Percentiles rank a stretch among this genome's conserved stretches.
phyloP scores from a whole-genome alignment of 2,329 filamentous ascomycete genomes.

The Blastomyces percursus region DNA sequence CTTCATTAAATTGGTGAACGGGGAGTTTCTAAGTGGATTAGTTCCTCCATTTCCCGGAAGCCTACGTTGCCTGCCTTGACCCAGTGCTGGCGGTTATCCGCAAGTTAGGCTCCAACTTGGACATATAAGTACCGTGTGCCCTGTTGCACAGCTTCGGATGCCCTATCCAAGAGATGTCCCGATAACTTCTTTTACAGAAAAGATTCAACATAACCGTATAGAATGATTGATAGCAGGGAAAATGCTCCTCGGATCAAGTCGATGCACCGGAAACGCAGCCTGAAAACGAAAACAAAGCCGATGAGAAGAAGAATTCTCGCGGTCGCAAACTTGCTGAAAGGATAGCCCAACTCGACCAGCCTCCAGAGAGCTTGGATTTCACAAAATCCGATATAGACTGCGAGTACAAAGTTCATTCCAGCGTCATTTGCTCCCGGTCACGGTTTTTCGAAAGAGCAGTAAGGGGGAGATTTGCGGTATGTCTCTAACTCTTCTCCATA shows the following conservation, averaged over 20 bases:
- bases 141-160: background rate
- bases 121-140: background rate
- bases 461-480: background rate
- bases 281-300: background rate
- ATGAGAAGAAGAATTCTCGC: background rate
- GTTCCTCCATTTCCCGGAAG: background rate
- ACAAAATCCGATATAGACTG: slow-evolving; percentile 2
- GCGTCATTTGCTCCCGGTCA: background rate
- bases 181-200: background rate
- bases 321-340: background rate
- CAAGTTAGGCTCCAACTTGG: background rate
- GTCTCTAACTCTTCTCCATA: background rate
- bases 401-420: slow-evolving; percentile 1
- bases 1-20: background rate
- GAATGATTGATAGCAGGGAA: background rate
- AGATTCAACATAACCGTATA: background rate
- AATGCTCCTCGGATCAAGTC: background rate
- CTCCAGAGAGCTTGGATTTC: background rate
- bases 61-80: background rate
- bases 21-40: background rate
- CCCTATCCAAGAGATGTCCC: background rate
- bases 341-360: background rate
- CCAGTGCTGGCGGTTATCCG: background rate
- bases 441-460: background rate
- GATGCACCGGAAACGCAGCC: background rate